Evolutionary conservation across 305 asterid species (phyloP).

Genomic region (Plantago coronopus): DNA sequence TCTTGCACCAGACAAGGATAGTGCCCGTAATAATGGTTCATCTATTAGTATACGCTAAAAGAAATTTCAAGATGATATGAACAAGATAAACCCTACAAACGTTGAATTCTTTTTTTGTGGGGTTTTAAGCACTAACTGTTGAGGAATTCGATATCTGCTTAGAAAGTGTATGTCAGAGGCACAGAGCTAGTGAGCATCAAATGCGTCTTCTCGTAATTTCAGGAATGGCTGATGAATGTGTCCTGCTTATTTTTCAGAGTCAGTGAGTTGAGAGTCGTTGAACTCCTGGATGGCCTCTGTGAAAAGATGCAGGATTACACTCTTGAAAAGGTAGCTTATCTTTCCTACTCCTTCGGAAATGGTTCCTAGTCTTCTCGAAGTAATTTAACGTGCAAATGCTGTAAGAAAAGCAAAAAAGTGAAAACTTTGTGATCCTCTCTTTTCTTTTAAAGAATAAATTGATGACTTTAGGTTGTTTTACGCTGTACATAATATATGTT

Average conservation of each 20-base stretch:
- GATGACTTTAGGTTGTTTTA: conserved; percentile 6
- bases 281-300: conserved; percentile 89
- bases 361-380: background rate
- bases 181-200: background rate
- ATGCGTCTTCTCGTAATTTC: background rate
- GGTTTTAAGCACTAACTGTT: background rate
- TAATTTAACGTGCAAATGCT: background rate
- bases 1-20: no score
- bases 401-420: background rate
- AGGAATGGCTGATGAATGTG: conserved; percentile 20
- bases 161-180: background rate
- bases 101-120: background rate
- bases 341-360: conserved; percentile 13
- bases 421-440: background rate
- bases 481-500: conserved; percentile 13
- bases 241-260: conserved; percentile 43
- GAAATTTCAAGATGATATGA: background rate
- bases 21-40: background rate
- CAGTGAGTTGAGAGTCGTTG: conserved; percentile 86
- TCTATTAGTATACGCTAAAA: background rate
- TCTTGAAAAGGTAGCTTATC: conserved; percentile 65
- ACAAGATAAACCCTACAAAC: background rate
- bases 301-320: conserved; percentile 98
- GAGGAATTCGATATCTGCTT: background rate
- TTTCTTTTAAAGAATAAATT: background rate